Percentiles rank a stretch among this genome's conserved stretches.
phyloP scores from a whole-genome alignment of 108 stramenopile species.

The Nitzschia putrida region DNA sequence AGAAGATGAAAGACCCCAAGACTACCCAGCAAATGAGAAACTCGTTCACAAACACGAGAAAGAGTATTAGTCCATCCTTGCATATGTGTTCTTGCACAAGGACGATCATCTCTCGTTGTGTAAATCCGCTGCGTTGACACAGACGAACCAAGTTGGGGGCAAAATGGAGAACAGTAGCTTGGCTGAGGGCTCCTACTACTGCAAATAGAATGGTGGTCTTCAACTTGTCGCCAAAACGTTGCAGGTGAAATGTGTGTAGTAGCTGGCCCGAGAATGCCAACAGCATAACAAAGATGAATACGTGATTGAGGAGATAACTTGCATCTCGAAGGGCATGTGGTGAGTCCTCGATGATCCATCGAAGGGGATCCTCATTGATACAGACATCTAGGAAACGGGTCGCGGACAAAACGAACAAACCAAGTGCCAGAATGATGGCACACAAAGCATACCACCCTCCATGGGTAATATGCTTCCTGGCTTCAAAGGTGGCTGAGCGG shows the following conservation, averaged over 20 bases:
- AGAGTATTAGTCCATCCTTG: constrained; percentile 18
- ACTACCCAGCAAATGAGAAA: constrained; percentile 16
- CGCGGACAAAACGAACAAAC: constrained; percentile 7
- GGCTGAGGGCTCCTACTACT: constrained; percentile 9
- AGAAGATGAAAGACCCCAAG: constrained; percentile 9
- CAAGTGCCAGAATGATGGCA: constrained; percentile 1
- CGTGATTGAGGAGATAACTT: constrained; percentile 18
- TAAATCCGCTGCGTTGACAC: constrained; percentile 7
- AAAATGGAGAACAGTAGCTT: constrained; percentile 25
- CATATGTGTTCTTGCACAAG: constrained; percentile 7
- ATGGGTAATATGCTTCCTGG: constrained; percentile 18
- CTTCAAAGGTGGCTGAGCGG: constrained; percentile 6
- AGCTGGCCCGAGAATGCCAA: constrained; percentile 29
- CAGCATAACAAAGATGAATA: constrained; percentile 13
- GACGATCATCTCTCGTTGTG: not conserved
- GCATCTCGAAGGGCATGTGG: constrained; percentile 12
- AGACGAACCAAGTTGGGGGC: constrained; percentile 2
- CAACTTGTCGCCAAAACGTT: not conserved
- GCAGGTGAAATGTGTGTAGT: constrained; percentile 8
- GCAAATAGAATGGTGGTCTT: constrained; percentile 27
- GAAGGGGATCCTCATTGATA: constrained; percentile 8
- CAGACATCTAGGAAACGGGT: constrained; percentile 14
- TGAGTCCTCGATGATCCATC: constrained; percentile 20
- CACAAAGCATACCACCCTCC: constrained; percentile 29
- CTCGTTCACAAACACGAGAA: constrained; percentile 18